Conservation (phyloP, 2,329 filamentous ascomycete species). For the Epichloe gansuensis region DNA sequence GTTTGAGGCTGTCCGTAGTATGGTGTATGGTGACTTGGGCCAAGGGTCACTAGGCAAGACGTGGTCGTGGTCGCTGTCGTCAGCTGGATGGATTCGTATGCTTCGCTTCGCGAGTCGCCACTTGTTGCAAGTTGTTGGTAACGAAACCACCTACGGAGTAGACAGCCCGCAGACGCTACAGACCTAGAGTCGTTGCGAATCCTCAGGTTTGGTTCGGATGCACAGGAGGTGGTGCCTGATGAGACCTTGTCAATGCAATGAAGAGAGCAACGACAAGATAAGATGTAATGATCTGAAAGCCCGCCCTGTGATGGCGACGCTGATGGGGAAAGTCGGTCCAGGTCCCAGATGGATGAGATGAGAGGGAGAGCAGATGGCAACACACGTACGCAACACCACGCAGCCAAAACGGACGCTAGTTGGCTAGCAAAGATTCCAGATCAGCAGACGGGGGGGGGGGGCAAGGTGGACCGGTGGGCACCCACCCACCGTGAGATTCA, state of each 20-base stretch:
- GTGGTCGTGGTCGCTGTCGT: slow-evolving; percentile 7
- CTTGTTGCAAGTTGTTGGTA: not conserved
- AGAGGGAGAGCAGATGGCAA: not conserved
- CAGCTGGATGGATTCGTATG: slow-evolving; percentile 8
- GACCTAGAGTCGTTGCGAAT: not conserved
- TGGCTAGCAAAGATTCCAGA: too few species aligned
- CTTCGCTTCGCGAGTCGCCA: slow-evolving; percentile 5
- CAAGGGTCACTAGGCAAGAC: slow-evolving; percentile 1
- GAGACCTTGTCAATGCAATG: not conserved
- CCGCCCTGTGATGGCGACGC: slow-evolving; percentile 2
- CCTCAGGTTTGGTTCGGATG: not conserved
- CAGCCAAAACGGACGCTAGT: not conserved
- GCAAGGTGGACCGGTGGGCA: not conserved
- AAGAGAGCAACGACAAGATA: not conserved
- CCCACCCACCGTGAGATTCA: not conserved
- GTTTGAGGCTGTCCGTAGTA: not conserved
- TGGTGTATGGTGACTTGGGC: not conserved
- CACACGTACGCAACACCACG: not conserved
- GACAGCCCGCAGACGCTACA: not conserved
- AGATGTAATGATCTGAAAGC: not conserved
- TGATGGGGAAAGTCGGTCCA: not conserved
- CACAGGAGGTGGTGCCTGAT: not conserved
- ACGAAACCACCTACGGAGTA: not conserved
- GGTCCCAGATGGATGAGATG: not conserved
- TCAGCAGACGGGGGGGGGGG: not conserved